Conservation (phyloP, 1,139 yeast species). For the Pichia sp. region DNA sequence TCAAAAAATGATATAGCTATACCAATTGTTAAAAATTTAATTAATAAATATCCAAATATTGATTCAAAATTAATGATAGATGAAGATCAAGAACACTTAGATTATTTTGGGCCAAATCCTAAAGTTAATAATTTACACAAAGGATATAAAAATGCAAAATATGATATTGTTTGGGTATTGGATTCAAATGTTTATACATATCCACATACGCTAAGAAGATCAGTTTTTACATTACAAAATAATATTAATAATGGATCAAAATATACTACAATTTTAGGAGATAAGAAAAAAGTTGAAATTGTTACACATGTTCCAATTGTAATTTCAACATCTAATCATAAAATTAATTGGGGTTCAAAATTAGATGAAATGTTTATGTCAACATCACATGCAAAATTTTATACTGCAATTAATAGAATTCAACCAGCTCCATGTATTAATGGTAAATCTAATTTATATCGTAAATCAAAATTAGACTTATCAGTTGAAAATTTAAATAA, state of each 20-base stretch:
- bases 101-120: conserved; percentile 79
- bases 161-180: conserved; percentile 80
- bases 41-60: conserved; percentile 48
- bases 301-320: conserved; percentile 63
- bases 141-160: conserved; percentile 61
- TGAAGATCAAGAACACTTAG: conserved; percentile 30
- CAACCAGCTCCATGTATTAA: conserved; percentile 88
- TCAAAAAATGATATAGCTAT: conserved; percentile 59
- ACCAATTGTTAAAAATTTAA: conserved; percentile 46
- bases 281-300: conserved; percentile 46
- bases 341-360: conserved; percentile 49
- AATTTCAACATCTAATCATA: conserved; percentile 17
- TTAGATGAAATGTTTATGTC: conserved; percentile 82
- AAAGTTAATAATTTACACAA: conserved; percentile 80
- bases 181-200: conserved; percentile 84
- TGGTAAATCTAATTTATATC: conserved; percentile 82
- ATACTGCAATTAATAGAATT: conserved; percentile 66
- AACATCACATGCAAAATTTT: conserved; percentile 81
- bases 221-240: conserved; percentile 44
- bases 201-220: conserved; percentile 58
- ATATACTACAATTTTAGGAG: conserved; percentile 9
- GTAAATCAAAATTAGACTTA: conserved; percentile 60
- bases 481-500: conserved; percentile 42
- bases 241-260: conserved; percentile 11
- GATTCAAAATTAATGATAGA: conserved; percentile 54